These are phyloP conservation scores for Candida fluviatilis DNA, from an alignment of 805 yeast species.

Conservation along the genomic window DNA sequence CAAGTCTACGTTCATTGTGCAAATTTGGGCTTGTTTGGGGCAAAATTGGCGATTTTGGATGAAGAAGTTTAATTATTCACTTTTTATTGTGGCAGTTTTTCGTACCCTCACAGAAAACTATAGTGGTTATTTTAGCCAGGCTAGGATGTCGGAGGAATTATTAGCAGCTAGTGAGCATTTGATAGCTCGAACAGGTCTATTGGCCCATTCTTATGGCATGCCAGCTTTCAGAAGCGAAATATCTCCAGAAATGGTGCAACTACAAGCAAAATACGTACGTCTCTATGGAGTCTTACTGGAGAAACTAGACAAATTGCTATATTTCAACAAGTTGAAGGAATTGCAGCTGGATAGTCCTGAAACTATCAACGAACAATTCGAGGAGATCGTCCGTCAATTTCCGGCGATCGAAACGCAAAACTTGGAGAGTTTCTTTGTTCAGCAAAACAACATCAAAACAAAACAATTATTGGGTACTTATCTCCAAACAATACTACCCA, in stretches of 20 bases:
- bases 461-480: conserved; percentile 20
- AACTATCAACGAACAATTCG: conserved; percentile 14
- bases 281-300: conserved; percentile 19
- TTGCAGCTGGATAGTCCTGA: conserved; percentile 12
- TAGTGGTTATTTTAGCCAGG: background rate
- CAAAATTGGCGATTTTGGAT: background rate
- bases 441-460: conserved; percentile 21
- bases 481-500: conserved; percentile 27
- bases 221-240: conserved; percentile 14
- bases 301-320: conserved; percentile 24
- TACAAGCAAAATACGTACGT: conserved; percentile 24
- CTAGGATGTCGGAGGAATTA: background rate
- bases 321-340: conserved; percentile 21
- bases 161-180: background rate
- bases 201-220: conserved; percentile 29
- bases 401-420: conserved; percentile 9
- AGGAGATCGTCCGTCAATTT: conserved; percentile 10
- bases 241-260: conserved; percentile 7
- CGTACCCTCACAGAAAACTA: background rate
- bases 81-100: no score
- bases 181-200: background rate
- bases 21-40: no score
- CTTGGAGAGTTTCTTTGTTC: conserved; percentile 14
- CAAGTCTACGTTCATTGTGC: conserved; percentile 4
- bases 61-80: no score